Base-by-base conservation (phyloP, 352 stramenopile genomes). In the Salisapilia sapeloensis region DNA sequence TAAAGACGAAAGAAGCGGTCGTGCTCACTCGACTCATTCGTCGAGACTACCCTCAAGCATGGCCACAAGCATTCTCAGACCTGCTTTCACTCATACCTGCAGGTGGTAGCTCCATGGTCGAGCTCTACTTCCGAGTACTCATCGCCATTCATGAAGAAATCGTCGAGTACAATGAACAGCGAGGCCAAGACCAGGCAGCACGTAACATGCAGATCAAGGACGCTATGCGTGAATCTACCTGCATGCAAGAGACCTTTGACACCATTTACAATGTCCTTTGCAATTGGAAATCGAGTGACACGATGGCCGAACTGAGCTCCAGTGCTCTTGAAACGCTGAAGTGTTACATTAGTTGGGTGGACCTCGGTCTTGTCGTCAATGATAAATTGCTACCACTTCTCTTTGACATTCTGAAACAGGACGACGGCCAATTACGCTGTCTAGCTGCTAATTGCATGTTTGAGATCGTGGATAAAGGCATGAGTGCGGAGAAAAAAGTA, bases 51-150 rank as follows among this genome's bases (percentile, higher is more conserved):
- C 77, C 80, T 6, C 60, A 87, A 25, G 49, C 56, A 1, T 96
- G 84, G 84, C 66, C 69, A 1, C 57, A 49, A 6, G 80, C 81
- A 6, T 96, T 96, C 56, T 43, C 57, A 0, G 78, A 96, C 27
- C 51, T 94, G 11, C 48, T 85, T 34, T 60, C 52, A 25, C 47
- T 92, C 22, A 46, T 92, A 29, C 70, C 69, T 0, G 55, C 61
- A 20, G 64, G 60, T 21, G 56, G 69, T 35, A n/a, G n/a, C n/a
- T 77, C 72, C 22, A 77, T 87, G 41, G 74, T 94, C 27, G 80
- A 92, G 41, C 80, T 94, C 60, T 94, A 86, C 45, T 84, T 95
- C 28, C 70, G 80, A 22, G 79, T 93, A 29, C 48, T 94, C n/a
- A 59, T 75, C 32, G 71, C 74, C 4, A 85, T 93, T 26, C 84